phyloP scores from a whole-genome alignment of 257 asterid genomes.

The Hygrophila difformis region DNA sequence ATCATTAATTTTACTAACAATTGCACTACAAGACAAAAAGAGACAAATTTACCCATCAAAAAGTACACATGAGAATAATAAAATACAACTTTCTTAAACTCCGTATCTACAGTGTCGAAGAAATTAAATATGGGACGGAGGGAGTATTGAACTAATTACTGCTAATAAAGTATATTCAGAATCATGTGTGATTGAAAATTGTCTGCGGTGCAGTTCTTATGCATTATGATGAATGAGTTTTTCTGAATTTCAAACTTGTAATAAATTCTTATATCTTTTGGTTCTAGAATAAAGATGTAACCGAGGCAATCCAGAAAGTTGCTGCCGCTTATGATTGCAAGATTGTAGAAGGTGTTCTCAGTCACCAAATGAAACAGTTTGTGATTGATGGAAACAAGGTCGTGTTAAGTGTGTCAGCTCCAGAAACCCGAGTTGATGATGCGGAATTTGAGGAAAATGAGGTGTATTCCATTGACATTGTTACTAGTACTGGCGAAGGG shows the following conservation, averaged over 20 bases:
- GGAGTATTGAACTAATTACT: too few relatives aligned
- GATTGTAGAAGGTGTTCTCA: conserved; percentile 78
- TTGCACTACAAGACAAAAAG: too few relatives aligned
- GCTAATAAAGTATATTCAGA: too few relatives aligned
- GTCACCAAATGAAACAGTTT: conserved; percentile 84
- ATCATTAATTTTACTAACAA: too few relatives aligned
- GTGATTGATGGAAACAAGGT: conserved; percentile 93
- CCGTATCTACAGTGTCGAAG: too few relatives aligned
- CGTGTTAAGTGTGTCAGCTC: conserved; percentile 51
- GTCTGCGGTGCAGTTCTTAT: too few relatives aligned
- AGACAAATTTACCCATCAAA: too few relatives aligned
- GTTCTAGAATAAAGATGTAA: conserved; percentile 66
- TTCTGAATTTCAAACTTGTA: background rate
- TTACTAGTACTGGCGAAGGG: conserved; percentile 94
- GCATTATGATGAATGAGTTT: background rate
- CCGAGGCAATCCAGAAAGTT: conserved; percentile 81
- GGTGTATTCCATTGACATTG: conserved; percentile 80
- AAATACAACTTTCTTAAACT: too few relatives aligned
- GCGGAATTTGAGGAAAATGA: conserved; percentile 96
- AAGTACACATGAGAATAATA: too few relatives aligned
- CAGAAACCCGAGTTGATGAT: conserved; percentile 88
- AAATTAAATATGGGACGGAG: too few relatives aligned
- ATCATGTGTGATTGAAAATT: too few relatives aligned
- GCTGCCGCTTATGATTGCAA: conserved; percentile 87
- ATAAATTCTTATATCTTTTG: background rate